Percentiles rank a stretch among this genome's conserved stretches.
phyloP scores from a whole-genome alignment of 129 eudicot species.

The Escallonia herrerae region DNA sequence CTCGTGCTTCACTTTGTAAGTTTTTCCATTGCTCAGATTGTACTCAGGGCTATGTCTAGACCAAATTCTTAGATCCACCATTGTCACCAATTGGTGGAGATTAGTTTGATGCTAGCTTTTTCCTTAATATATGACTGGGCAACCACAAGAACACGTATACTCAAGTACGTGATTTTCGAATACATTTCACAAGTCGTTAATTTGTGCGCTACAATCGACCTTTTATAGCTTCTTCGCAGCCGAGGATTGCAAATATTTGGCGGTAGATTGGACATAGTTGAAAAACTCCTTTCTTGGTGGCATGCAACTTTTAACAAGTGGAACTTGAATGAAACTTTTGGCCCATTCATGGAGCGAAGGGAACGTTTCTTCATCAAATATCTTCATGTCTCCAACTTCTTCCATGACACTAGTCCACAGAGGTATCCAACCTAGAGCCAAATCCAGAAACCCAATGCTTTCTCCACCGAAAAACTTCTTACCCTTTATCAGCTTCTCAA shows the following conservation, averaged over 20 bases:
- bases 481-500: slow-evolving; percentile 18
- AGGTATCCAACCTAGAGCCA: slow-evolving; percentile 13
- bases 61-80: too few relatives aligned
- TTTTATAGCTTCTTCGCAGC: background rate
- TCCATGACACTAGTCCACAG: slow-evolving; percentile 21
- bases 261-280: slow-evolving; percentile 13
- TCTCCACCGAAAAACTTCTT: slow-evolving; percentile 25
- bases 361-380: slow-evolving; percentile 15
- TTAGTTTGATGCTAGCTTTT: too few relatives aligned
- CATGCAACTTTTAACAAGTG: slow-evolving; percentile 14
- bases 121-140: too few relatives aligned
- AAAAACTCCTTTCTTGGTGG: slow-evolving; percentile 14
- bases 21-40: too few relatives aligned
- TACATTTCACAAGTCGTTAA: too few relatives aligned
- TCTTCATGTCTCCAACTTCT: slow-evolving; percentile 16
- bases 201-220: too few relatives aligned
- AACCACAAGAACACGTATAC: too few relatives aligned
- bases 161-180: too few relatives aligned
- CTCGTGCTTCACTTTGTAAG: too few relatives aligned
- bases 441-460: slow-evolving; percentile 21
- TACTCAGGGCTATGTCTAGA: too few relatives aligned
- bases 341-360: slow-evolving; percentile 24
- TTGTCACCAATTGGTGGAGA: too few relatives aligned
- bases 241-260: slow-evolving; percentile 22
- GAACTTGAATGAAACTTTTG: slow-evolving; percentile 17